A percentile compares a stretch with the other conserved stretches of the same genome.
These are phyloP conservation scores for Moniliella sp. DNA, from an alignment of 1,284 basidiomycete genomes.

Conservation along the genomic window DNA sequence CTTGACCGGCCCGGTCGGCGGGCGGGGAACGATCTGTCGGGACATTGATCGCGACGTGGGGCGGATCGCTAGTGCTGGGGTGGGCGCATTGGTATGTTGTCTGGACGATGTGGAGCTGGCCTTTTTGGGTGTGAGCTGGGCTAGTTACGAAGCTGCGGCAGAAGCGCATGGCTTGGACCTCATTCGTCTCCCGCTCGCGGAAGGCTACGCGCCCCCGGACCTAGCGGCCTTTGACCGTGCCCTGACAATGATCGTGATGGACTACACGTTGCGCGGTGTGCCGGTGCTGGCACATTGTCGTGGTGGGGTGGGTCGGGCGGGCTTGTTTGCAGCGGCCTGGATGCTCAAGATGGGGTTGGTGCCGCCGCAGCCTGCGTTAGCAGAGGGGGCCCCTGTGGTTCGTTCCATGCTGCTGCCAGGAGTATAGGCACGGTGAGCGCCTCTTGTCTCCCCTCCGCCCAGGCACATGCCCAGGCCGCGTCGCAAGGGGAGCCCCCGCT, in stretches of 20 bases:
- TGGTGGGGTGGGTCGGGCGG: conserved; percentile 81
- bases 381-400: not conserved
- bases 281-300: conserved; percentile 73
- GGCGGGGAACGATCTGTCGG: conserved; percentile 61
- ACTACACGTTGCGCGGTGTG: conserved; percentile 54
- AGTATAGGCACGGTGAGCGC: not conserved
- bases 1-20: conserved; percentile 55
- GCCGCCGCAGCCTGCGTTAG: not conserved
- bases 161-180: conserved; percentile 52
- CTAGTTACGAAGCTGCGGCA: conserved; percentile 49
- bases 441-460: conserved; percentile 1
- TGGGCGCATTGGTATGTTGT: conserved; percentile 64
- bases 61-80: conserved; percentile 54
- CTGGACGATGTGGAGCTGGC: conserved; percentile 65
- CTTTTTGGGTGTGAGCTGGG: conserved; percentile 63
- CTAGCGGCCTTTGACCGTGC: conserved; percentile 45
- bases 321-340: conserved; percentile 79
- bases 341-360: conserved; percentile 66
- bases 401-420: not conserved
- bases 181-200: conserved; percentile 58
- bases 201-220: conserved; percentile 55
- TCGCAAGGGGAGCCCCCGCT: not conserved
- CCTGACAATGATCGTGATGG: conserved; percentile 48
- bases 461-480: no score
- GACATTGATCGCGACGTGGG: conserved; percentile 56